A percentile compares a stretch with the other conserved stretches of the same genome.
Evolutionary conservation across 352 stramenopile genomes (phyloP).

Genomic region (Phytophthora macrochlamydospora): DNA sequence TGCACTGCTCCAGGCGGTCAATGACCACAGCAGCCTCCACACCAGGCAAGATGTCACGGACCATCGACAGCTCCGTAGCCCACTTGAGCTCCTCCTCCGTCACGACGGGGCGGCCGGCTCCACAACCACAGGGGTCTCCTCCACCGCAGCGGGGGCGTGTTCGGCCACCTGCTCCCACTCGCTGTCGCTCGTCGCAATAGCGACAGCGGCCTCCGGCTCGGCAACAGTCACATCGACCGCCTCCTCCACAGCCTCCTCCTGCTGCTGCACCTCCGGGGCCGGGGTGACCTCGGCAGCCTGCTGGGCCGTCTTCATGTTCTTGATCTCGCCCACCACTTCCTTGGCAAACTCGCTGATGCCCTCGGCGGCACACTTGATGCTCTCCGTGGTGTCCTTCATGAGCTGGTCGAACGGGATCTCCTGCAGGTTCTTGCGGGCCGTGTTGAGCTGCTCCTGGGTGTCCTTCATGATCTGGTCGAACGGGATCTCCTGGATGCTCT

Average conservation of each 20-base stretch:
- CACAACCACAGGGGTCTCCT: slow-evolving; percentile 46
- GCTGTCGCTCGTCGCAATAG: slow-evolving; percentile 43
- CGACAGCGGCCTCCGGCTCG: slow-evolving; percentile 7
- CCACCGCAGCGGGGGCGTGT: slow-evolving; percentile 32
- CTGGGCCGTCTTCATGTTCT: slow-evolving; percentile 47
- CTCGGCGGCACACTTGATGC: slow-evolving; percentile 79
- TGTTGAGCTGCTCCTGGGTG: slow-evolving; percentile 57
- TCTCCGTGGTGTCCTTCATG: slow-evolving; percentile 77
- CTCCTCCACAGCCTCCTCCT: slow-evolving; percentile 33
- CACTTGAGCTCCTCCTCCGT: slow-evolving; percentile 84
- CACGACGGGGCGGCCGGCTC: slow-evolving; percentile 38
- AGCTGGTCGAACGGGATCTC: slow-evolving; percentile 84
- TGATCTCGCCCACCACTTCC: slow-evolving; percentile 77
- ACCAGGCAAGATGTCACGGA: slow-evolving; percentile 78
- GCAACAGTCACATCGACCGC: slow-evolving; percentile 16
- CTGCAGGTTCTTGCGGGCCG: slow-evolving; percentile 46
- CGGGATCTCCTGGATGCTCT: slow-evolving; percentile 80
- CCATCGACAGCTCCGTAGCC: slow-evolving; percentile 65
- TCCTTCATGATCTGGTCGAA: slow-evolving; percentile 86
- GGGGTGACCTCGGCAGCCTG: slow-evolving; percentile 33
- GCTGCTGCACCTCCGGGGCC: slow-evolving; percentile 31
- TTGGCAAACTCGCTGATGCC: slow-evolving; percentile 79
- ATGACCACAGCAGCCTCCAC: slow-evolving; percentile 53
- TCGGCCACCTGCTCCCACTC: slow-evolving; percentile 75
- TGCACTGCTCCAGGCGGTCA: slow-evolving; percentile 76